These are phyloP conservation scores for Cadophora luteo-olivacea DNA, from an alignment of 2,329 filamentous ascomycete genomes.

Conservation along the genomic window DNA sequence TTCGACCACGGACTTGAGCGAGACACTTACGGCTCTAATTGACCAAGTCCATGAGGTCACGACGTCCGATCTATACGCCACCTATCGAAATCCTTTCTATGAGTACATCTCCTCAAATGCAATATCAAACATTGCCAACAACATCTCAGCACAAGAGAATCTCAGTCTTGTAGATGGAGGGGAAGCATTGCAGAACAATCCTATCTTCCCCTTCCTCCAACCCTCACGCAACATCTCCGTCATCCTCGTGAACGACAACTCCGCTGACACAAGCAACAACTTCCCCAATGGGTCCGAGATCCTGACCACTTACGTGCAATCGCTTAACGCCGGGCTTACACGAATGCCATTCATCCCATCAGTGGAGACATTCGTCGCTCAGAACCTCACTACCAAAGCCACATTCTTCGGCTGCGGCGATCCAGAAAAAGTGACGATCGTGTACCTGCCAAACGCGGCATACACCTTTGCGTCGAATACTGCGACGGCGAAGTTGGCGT, in stretches of 20 bases:
- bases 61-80: conserved; percentile 46
- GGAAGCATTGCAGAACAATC: conserved; percentile 52
- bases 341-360: conserved; percentile 54
- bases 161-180: conserved; percentile 55
- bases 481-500: conserved; percentile 45
- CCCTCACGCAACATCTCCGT: conserved; percentile 62
- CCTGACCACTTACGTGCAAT: conserved; percentile 39
- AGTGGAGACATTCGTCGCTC: conserved; percentile 45
- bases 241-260: conserved; percentile 69
- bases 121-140: conserved; percentile 47
- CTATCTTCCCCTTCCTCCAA: conserved; percentile 56
- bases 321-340: conserved; percentile 35
- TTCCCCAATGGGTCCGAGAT: conserved; percentile 54
- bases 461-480: conserved; percentile 47
- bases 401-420: conserved; percentile 54
- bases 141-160: conserved; percentile 45
- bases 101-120: conserved; percentile 48
- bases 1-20: conserved; percentile 31
- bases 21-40: conserved; percentile 43
- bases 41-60: conserved; percentile 40
- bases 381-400: conserved; percentile 34
- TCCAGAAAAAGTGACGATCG: conserved; percentile 34
- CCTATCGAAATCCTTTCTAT: conserved; percentile 59
- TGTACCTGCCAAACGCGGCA: conserved; percentile 50
- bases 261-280: conserved; percentile 58